Evolutionary conservation across 495 filamentous ascomycete species (phyloP), one percentile per base, ranked within the genome.

Genomic region (Aspergillus affinis): DNA sequence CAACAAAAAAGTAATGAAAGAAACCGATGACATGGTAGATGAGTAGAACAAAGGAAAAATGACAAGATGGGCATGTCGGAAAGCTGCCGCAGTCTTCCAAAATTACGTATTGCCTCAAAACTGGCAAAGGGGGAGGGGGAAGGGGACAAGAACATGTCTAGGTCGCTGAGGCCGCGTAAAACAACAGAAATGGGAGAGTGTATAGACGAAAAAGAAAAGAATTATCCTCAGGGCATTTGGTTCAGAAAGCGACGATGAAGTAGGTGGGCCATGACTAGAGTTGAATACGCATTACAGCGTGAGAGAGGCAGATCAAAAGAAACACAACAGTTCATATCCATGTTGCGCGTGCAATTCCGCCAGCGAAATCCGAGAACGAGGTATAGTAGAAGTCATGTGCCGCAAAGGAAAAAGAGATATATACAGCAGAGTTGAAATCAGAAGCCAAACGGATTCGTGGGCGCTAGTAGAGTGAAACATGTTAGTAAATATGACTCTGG

Each of bases 371-470:
- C 53, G 57, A 54, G 47, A 68, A 61, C 55, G 60, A 61, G 63
- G 60, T 67, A 65, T 67, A 60, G 51, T 58, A 61, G 23, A 58
- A 48, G 57, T 60, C 72, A 65, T 69, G 63, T 70, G 65, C 63
- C 55, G 61, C 58, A 61, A 56, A 51, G 58, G 51, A 55, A 45
- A 44, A 57, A 51, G 48, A 45, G 44, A 47, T 66, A 71, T 66
- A 59, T 68, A 76, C 65, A 61, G 48, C 18, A 62, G 48, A 48
- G 41, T 61, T 57, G 50, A 48, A 21, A 51, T 65, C 84, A 95
- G 69, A 97, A 97, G 19, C 92, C 92, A 73, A 97, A 97, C 0
- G 92, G 92, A 73, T 97, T 97, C 65, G 90, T 82, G 21, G 92
- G 91, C 57, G 92, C 92, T 97, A 64, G 59, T 12, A 10, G n/a